A percentile compares a stretch with the other conserved stretches of the same genome.
Conservation (phyloP, 2,329 filamentous ascomycete genomes). For the Trichoderma sp. region DNA sequence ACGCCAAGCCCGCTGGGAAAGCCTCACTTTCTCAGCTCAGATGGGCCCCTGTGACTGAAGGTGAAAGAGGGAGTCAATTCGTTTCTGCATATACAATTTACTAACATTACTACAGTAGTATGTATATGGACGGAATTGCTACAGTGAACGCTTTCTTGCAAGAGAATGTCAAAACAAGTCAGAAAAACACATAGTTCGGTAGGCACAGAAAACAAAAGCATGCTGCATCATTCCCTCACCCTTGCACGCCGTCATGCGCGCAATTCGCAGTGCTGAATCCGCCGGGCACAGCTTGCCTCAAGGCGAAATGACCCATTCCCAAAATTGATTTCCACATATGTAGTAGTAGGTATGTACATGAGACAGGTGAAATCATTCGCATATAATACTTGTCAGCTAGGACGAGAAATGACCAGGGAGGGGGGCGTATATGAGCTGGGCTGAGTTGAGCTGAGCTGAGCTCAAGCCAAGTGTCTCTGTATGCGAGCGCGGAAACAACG, state of each 20-base stretch:
- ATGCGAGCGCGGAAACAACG: not conserved
- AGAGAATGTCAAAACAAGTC: too few relatives aligned
- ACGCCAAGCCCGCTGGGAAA: conserved; percentile 9
- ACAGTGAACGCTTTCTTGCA: too few relatives aligned
- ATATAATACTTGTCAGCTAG: not conserved
- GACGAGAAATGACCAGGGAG: not conserved
- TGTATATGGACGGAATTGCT: too few relatives aligned
- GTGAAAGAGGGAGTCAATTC: not conserved
- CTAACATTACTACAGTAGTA: too few relatives aligned
- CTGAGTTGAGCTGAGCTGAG: not conserved
- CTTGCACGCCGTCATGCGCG: not conserved
- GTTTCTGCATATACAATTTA: not conserved
- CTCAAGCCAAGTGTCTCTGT: not conserved
- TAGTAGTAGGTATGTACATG: too few relatives aligned
- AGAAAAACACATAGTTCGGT: not conserved
- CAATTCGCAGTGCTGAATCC: conserved; percentile 3
- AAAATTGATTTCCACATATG: not conserved
- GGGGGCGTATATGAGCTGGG: not conserved
- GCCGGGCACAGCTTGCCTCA: not conserved
- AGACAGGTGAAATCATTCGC: too few relatives aligned
- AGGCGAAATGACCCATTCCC: not conserved
- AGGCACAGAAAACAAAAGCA: not conserved
- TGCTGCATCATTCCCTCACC: not conserved
- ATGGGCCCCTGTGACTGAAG: not conserved
- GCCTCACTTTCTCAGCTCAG: conserved; percentile 18